These are phyloP conservation scores for Antitrichia curtipendula DNA, from an alignment of 225 moss, liverwort and hornwort genomes.

Conservation along the genomic window DNA sequence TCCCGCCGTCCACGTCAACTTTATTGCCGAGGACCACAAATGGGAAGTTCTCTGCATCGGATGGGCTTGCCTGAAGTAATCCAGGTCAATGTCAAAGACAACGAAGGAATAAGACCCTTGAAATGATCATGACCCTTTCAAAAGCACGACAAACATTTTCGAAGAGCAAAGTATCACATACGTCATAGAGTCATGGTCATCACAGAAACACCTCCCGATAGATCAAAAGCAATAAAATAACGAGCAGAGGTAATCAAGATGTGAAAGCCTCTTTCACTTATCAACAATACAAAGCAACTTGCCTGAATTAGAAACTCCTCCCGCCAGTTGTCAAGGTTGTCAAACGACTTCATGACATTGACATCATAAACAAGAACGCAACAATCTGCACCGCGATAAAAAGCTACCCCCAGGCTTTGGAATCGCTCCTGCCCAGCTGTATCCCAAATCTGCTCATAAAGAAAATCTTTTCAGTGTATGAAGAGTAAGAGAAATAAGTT, in stretches of 20 bases:
- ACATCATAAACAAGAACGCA: constrained; percentile 96
- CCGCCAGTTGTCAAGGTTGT: constrained; percentile 94
- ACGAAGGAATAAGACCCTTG: neutral
- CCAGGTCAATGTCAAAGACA: neutral
- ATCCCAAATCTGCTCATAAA: constrained; percentile 68
- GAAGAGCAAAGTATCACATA: neutral
- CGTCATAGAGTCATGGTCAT: neutral
- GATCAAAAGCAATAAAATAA: neutral
- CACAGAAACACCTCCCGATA: neutral
- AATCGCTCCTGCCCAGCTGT: constrained; percentile 97
- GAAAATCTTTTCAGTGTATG: neutral
- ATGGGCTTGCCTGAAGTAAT: constrained; percentile 69
- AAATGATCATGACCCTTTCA: neutral
- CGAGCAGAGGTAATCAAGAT: neutral
- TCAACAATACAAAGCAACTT: neutral
- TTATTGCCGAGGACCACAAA: constrained; percentile 94
- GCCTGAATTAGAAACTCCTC: constrained; percentile 95
- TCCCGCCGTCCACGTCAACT: constrained; percentile 90
- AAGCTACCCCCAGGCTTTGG: constrained; percentile 91
- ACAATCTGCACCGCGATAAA: constrained; percentile 94
- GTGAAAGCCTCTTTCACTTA: neutral
- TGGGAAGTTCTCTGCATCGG: constrained; percentile 76
- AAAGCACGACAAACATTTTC: neutral
- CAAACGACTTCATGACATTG: constrained; percentile 94
- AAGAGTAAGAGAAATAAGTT: neutral